Percentiles rank a stretch among this genome's conserved stretches.
These are phyloP conservation scores for Tulasnella sp. DNA, from an alignment of 768 basidiomycete species.

Conservation along the genomic window DNA sequence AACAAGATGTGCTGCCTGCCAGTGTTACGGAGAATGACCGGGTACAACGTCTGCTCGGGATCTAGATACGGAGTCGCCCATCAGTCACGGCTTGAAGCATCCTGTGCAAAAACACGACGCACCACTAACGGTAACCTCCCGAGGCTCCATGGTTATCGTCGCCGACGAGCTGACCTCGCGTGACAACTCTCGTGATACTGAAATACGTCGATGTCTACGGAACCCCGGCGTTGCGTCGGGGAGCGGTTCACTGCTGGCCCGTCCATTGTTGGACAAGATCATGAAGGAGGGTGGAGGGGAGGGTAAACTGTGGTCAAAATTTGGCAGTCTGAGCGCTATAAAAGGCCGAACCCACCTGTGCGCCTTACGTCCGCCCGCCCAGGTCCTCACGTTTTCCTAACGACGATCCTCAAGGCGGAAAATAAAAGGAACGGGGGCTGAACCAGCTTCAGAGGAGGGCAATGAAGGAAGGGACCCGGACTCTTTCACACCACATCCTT, in stretches of 20 bases:
- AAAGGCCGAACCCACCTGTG: slow-evolving; percentile 4
- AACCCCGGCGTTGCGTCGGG: neutral
- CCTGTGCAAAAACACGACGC: neutral
- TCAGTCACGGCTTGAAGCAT: neutral
- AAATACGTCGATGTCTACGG: neutral
- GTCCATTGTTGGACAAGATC: neutral
- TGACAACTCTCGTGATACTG: neutral
- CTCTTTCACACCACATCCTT: slow-evolving; percentile 1
- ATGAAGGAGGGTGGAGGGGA: neutral
- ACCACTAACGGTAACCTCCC: neutral
- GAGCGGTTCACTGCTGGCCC: slow-evolving; percentile 4
- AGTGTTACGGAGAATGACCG: slow-evolving; percentile 1
- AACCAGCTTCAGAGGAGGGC: neutral
- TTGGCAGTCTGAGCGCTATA: neutral
- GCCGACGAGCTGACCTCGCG: neutral
- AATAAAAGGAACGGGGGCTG: neutral
- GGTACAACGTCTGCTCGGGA: neutral
- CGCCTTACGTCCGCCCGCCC: slow-evolving; percentile 11
- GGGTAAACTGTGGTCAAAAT: slow-evolving; percentile 2
- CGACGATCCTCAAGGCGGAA: slow-evolving; percentile 12
- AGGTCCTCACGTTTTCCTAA: slow-evolving; percentile 17
- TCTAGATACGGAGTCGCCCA: neutral
- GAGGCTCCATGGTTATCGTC: neutral
- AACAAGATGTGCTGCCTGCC: neutral
- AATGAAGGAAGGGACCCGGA: neutral